Percentiles rank a stretch among this genome's conserved stretches.
These are phyloP conservation scores for Suillus hirtellus DNA, from an alignment of 768 basidiomycete species.

Conservation along the genomic window DNA sequence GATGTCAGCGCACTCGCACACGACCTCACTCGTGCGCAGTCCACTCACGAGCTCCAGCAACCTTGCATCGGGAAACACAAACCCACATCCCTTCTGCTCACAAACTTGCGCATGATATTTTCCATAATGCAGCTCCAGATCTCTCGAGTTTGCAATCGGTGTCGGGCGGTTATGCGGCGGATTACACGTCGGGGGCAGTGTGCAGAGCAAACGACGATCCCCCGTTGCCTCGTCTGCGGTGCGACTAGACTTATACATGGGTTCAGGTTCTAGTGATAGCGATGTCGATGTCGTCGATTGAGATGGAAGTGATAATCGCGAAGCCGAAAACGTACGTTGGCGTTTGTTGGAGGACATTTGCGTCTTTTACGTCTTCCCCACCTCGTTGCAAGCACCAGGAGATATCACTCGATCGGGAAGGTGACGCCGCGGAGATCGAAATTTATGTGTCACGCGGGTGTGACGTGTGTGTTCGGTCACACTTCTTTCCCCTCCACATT, in stretches of 20 bases:
- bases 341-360: conserved; percentile 34
- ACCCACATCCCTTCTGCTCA: conserved; percentile 64
- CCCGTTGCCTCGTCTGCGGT: conserved; percentile 25
- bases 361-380: conserved; percentile 9
- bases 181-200: conserved; percentile 82
- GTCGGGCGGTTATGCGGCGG: conserved; percentile 55
- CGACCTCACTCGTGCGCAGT: conserved; percentile 1
- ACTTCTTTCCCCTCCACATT: conserved; percentile 8
- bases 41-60: conserved; percentile 74
- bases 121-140: conserved; percentile 82
- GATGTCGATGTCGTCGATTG: conserved; percentile 37
- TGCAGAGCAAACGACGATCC: conserved; percentile 58
- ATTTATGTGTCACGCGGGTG: conserved; percentile 3
- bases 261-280: conserved; percentile 27
- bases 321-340: conserved; percentile 25
- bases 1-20: conserved; percentile 3
- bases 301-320: conserved; percentile 30
- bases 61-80: conserved; percentile 83
- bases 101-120: conserved; percentile 85
- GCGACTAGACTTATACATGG: conserved; percentile 36
- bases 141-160: conserved; percentile 60
- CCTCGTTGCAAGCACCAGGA: conserved; percentile 13
- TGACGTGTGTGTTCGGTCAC: conserved; percentile 15
- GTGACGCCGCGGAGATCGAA: conserved; percentile 24
- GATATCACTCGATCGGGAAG: conserved; percentile 10